These are phyloP conservation scores for Hypseocharis bilobata DNA, from an alignment of 441 rosid genomes.

Conservation along the genomic window DNA sequence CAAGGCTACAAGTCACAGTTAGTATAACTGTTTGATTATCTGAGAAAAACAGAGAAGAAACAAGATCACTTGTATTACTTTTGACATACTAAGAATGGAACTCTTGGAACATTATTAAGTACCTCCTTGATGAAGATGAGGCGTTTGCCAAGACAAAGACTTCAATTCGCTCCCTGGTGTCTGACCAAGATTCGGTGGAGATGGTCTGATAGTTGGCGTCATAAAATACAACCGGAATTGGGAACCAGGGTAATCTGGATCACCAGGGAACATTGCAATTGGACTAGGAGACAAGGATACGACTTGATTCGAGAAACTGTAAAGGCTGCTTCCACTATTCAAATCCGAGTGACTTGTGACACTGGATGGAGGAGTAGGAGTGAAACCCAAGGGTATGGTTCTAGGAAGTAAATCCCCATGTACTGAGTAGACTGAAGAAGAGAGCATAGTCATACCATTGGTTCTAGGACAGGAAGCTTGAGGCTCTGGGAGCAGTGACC, in stretches of 20 bases:
- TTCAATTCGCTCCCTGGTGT: slow-evolving; percentile 16
- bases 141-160: slow-evolving; percentile 4
- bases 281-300: slow-evolving; percentile 6
- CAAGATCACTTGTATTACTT: background rate
- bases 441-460: slow-evolving; percentile 12
- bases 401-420: slow-evolving; percentile 13
- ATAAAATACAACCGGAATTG: background rate
- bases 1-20: background rate
- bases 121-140: slow-evolving; percentile 7
- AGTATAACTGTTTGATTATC: background rate
- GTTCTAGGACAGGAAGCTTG: slow-evolving; percentile 9
- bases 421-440: slow-evolving; percentile 8
- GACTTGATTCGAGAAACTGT: slow-evolving; percentile 9
- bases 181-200: slow-evolving; percentile 7
- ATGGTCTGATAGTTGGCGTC: background rate
- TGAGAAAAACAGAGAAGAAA: background rate
- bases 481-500: slow-evolving; percentile 7
- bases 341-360: background rate
- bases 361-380: slow-evolving; percentile 8
- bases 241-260: slow-evolving; percentile 10
- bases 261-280: background rate
- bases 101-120: background rate
- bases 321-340: background rate
- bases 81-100: background rate
- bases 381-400: slow-evolving; percentile 1